Conservation (phyloP, 2,329 filamentous ascomycete species). For the Didymella sp. region DNA sequence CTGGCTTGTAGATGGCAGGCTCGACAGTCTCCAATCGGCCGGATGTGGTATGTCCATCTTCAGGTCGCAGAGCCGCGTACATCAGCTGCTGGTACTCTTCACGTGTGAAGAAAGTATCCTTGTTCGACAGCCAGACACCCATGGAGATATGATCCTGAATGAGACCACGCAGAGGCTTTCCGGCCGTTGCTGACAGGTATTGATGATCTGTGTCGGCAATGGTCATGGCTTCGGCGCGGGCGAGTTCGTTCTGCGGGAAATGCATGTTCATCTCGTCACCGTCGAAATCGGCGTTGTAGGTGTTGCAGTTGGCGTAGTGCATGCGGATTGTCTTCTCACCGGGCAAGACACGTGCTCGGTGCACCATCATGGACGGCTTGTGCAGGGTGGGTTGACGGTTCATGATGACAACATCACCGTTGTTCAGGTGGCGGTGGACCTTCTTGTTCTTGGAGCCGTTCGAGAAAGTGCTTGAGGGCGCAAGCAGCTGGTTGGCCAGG, state of each 20-base stretch:
- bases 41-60: constrained; percentile 84
- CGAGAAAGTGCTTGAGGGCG: constrained; percentile 76
- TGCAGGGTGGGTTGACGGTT: constrained; percentile 97
- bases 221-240: constrained; percentile 87
- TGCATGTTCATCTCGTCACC: constrained; percentile 99
- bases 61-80: constrained; percentile 86
- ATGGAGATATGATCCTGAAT: constrained; percentile 99
- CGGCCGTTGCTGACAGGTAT: constrained; percentile 91
- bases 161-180: constrained; percentile 90
- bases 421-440: constrained; percentile 93
- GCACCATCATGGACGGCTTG: constrained; percentile 99
- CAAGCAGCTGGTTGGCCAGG: constrained; percentile 89
- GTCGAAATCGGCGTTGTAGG: constrained; percentile 99
- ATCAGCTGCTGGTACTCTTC: constrained; percentile 93
- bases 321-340: constrained; percentile 98
- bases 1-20: constrained; percentile 83
- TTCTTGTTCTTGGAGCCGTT: constrained; percentile 89
- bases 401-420: constrained; percentile 97
- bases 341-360: constrained; percentile 87
- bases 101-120: constrained; percentile 87
- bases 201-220: constrained; percentile 97
- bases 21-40: constrained; percentile 82
- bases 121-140: constrained; percentile 86
- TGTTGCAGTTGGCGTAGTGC: constrained; percentile 99
- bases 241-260: constrained; percentile 96